phyloP scores from a whole-genome alignment of 129 eudicot genomes.

The Artemisia tridentata region DNA sequence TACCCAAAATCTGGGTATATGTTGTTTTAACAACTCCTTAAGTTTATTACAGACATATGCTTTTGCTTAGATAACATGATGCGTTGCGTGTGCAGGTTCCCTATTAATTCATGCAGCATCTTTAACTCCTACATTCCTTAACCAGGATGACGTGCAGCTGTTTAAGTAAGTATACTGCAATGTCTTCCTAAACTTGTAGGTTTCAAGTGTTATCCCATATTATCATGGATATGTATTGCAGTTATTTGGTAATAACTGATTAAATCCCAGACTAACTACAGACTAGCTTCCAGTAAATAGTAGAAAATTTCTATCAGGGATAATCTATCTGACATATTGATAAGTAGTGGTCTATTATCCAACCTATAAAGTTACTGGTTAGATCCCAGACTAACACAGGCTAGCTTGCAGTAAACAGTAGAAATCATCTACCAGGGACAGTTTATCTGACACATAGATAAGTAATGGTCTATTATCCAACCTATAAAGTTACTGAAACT shows the following conservation, averaged over 20 bases:
- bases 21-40: constrained; percentile 15
- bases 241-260: constrained; percentile 6
- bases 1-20: constrained; percentile 67
- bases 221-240: constrained; percentile 16
- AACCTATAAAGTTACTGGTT: too few species aligned
- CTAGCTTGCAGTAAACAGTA: too few species aligned
- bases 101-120: constrained; percentile 89
- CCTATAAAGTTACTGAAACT: constrained; percentile 1
- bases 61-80: constrained; percentile 26
- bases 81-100: constrained; percentile 64
- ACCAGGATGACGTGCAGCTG: constrained; percentile 89
- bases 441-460: constrained; percentile 1
- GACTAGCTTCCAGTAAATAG: constrained; percentile 11
- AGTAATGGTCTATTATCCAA: background rate
- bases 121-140: constrained; percentile 68
- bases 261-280: constrained; percentile 9
- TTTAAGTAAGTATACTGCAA: constrained; percentile 54
- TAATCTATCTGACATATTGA: constrained; percentile 3
- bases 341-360: background rate
- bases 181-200: constrained; percentile 15
- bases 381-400: too few species aligned
- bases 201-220: background rate
- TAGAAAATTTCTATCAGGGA: constrained; percentile 6
- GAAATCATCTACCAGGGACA: background rate
- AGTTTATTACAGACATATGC: background rate